These are phyloP conservation scores for Adansonia rubrostipa DNA, from an alignment of 441 rosid genomes.

Conservation along the genomic window DNA sequence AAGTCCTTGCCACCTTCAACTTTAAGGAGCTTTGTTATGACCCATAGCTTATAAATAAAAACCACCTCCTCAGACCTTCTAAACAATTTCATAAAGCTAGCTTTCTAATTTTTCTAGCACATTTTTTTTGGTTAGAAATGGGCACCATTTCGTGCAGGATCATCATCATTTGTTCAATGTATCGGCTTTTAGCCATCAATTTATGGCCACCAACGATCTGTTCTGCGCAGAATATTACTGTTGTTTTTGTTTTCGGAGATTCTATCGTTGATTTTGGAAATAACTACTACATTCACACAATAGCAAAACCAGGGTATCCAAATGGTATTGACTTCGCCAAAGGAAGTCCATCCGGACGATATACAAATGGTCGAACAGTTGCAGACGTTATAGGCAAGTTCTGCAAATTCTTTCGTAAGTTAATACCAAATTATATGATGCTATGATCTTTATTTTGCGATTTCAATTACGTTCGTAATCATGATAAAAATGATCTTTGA, in stretches of 20 bases:
- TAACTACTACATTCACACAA: constrained; percentile 16
- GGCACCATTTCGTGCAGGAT: background rate
- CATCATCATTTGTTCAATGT: background rate
- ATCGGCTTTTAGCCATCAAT: background rate
- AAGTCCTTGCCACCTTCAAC: background rate
- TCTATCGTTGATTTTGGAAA: constrained; percentile 22
- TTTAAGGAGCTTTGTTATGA: background rate
- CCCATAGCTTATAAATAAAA: background rate
- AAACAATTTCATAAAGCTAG: background rate
- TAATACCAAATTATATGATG: background rate
- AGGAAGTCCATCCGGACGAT: constrained; percentile 43
- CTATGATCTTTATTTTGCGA: too few relatives aligned
- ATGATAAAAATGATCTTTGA: background rate
- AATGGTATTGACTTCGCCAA: constrained; percentile 50
- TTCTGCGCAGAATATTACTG: background rate
- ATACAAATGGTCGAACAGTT: constrained; percentile 49
- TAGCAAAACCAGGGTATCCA: constrained; percentile 22
- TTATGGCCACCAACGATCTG: background rate
- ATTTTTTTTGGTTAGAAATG: background rate
- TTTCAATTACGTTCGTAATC: background rate
- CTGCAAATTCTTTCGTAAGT: background rate
- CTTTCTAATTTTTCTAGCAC: background rate
- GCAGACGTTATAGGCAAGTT: constrained; percentile 34
- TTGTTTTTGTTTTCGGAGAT: constrained; percentile 22
- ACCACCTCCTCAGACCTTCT: background rate